phyloP scores from a whole-genome alignment of 805 yeast genomes.

The Candida xiaguanensis region DNA sequence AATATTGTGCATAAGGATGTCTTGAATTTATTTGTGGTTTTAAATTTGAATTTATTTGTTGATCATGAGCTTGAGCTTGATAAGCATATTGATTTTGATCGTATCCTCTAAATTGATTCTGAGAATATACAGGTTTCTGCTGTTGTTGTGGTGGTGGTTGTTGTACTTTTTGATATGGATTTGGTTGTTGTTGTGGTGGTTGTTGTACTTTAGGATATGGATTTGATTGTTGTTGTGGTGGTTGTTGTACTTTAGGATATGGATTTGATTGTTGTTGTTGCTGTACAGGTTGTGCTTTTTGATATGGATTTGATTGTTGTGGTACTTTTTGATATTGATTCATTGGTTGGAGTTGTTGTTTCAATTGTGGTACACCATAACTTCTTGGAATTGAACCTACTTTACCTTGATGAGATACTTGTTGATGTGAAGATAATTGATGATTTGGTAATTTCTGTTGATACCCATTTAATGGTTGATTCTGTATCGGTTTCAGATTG shows the following conservation, averaged over 20 bases:
- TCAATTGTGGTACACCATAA: constrained; percentile 4
- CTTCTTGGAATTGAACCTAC: constrained; percentile 4
- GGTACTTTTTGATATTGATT: too few relatives aligned
- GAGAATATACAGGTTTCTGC: not conserved
- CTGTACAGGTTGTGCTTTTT: not conserved
- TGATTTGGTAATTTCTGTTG: not conserved
- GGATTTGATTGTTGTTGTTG: constrained; percentile 1
- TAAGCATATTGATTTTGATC: constrained; percentile 10
- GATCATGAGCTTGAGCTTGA: constrained; percentile 8
- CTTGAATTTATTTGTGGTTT: constrained; percentile 5
- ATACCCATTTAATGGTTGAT: not conserved
- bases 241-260: too few relatives aligned
- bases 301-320: constrained; percentile 6
- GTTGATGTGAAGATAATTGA: constrained; percentile 1
- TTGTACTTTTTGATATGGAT: too few relatives aligned
- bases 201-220: too few relatives aligned
- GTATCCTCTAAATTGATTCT: constrained; percentile 9
- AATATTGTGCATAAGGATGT: constrained; percentile 10
- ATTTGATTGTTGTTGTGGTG: too few relatives aligned
- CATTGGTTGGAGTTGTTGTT: not conserved
- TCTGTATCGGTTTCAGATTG: constrained; percentile 13
- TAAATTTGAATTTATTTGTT: not conserved
- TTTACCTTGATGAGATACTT: constrained; percentile 2
- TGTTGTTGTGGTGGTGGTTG: not conserved
- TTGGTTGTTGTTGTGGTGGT: constrained; percentile 1